Base-by-base conservation (phyloP, 352 stramenopile species). In the Phytophthora ohioensis region DNA sequence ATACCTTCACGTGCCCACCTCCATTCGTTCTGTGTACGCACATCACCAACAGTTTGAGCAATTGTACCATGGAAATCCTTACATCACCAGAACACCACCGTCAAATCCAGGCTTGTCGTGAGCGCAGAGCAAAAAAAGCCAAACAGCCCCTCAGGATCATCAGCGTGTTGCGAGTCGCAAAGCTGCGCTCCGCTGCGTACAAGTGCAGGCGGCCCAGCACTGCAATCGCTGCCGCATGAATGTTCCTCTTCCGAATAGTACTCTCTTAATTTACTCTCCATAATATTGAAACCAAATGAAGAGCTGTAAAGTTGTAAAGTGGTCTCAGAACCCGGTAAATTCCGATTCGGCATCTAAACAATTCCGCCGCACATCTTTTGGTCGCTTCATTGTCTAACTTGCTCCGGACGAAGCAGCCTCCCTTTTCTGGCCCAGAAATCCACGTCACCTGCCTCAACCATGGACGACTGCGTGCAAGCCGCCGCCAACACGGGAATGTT, bases 401-500 rank as follows among this genome's bases (percentile, higher is more conserved):
- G 65, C 58, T 59, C 58, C 60, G 45, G 59, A 67, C 60, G 70
- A 67, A 71, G 67, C 66, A 39, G 56, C 56, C 49, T 31, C 47
- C 35, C 48, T 39, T 42, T 34, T 31, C 53, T n/a, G 27, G 42
- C 42, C 1, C 31, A 30, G 30, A 3, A 34, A 9, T 46, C n/a
- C 53, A 32, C 4, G 45, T 47, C 57, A 48, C 35, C 35, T 46
- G 7, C 31, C 38, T 45, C 13, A 32, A 61, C 42, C 64, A 88
- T 86, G 78, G 78, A 92, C 63, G 86, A 91, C 56, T 95, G 88
- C 67, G 57, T 92, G 38, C 70, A 86, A 64, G 77, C 76, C 66
- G 82, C 87, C n/a, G 71, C 78, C 47, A 82, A 79, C 60, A 85
- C 77, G 47, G 85, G 86, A 74, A 90, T 97, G 72, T 97, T 97